Conservation (phyloP, 2,329 filamentous ascomycete species). For the Colletotrichum liriopes region DNA sequence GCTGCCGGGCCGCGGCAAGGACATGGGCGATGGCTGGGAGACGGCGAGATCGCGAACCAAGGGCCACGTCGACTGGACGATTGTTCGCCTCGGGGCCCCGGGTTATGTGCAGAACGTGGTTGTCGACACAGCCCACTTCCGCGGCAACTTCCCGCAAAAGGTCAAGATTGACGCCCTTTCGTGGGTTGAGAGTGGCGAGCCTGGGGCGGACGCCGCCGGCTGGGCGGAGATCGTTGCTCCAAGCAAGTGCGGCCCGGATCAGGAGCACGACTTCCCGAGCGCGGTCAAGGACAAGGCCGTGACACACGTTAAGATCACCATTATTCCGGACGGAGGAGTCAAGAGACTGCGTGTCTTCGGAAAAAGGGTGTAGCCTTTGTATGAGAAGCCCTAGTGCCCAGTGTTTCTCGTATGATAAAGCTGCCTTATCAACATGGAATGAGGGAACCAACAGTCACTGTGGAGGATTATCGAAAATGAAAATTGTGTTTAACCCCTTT, state of each 20-base stretch:
- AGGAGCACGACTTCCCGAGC: constrained; percentile 77
- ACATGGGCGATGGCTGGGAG: constrained; percentile 94
- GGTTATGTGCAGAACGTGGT: constrained; percentile 77
- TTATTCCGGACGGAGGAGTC: constrained; percentile 94
- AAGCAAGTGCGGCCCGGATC: constrained; percentile 80
- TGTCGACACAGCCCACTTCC: constrained; percentile 86
- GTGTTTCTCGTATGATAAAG: neutral
- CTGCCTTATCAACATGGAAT: neutral
- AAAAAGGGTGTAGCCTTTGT: constrained; percentile 59
- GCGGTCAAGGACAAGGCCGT: constrained; percentile 72
- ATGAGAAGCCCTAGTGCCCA: neutral
- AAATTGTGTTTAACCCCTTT: too few species aligned
- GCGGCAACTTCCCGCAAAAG: constrained; percentile 87
- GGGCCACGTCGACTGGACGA: constrained; percentile 85
- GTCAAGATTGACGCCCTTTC: constrained; percentile 77
- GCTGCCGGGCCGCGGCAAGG: constrained; percentile 82
- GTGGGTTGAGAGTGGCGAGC: constrained; percentile 69
- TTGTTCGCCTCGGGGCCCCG: constrained; percentile 79
- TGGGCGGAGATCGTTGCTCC: constrained; percentile 79
- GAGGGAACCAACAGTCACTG: neutral
- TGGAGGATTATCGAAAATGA: too few species aligned
- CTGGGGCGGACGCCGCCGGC: constrained; percentile 67
- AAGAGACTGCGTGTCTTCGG: constrained; percentile 88
- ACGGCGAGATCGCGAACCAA: constrained; percentile 81
- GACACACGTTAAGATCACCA: constrained; percentile 90